Conservation (phyloP, 768 basidiomycete genomes). For the Cubamyces lactineus region DNA sequence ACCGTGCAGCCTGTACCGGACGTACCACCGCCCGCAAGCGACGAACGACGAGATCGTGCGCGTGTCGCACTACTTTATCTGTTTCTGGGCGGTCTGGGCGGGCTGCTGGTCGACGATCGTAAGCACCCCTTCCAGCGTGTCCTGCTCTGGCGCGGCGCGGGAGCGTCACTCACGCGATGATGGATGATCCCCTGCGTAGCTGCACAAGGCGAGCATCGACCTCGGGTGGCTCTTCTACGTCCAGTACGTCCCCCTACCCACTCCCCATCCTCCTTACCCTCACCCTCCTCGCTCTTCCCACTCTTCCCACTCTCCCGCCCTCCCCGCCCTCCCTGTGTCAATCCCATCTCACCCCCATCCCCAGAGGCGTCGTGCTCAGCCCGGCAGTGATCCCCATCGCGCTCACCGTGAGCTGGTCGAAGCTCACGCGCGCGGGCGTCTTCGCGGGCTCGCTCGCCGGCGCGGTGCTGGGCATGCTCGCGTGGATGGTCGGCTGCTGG, state of each 20-base stretch:
- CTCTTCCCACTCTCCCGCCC: no score
- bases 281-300: no score
- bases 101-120: slow-evolving; percentile 42
- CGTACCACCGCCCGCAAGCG: slow-evolving; percentile 38
- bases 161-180: no score
- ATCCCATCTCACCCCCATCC: no score
- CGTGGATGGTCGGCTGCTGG: slow-evolving; percentile 56
- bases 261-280: no score
- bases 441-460: slow-evolving; percentile 46
- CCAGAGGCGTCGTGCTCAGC: slow-evolving; percentile 52
- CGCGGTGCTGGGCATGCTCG: slow-evolving; percentile 46
- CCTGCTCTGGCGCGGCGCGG: no score
- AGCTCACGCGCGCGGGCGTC: slow-evolving; percentile 45
- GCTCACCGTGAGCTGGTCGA: slow-evolving; percentile 51
- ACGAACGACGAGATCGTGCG: slow-evolving; percentile 38
- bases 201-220: slow-evolving; percentile 48
- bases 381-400: slow-evolving; percentile 55
- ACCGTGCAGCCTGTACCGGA: slow-evolving; percentile 34
- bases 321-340: no score
- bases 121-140: no score
- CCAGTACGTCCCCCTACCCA: slow-evolving; percentile 43
- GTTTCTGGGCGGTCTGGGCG: slow-evolving; percentile 43
- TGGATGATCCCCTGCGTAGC: slow-evolving; percentile 34
- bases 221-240: slow-evolving; percentile 55
- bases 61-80: slow-evolving; percentile 39